Evolutionary conservation across 805 yeast genomes (phyloP).

Genomic region (Schwanniomyces vanrijiae): DNA sequence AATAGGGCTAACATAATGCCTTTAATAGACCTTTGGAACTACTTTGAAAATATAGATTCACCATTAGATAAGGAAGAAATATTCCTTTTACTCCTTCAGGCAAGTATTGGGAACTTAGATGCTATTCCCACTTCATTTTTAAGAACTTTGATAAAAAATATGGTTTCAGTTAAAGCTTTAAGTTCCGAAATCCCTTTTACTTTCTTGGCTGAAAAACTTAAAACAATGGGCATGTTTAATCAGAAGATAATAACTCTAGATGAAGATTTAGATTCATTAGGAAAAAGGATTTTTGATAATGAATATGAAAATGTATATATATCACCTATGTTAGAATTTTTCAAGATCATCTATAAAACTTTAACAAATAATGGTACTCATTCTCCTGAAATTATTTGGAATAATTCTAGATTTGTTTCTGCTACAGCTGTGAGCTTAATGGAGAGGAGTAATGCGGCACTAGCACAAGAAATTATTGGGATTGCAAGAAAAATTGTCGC

Average conservation of each 20-base stretch:
- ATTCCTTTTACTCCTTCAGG: slow-evolving; percentile 21
- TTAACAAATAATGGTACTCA: slow-evolving; percentile 1
- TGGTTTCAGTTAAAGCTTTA: not conserved
- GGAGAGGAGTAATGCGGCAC: not conserved
- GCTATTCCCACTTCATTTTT: not conserved
- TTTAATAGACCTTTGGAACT: slow-evolving; percentile 7
- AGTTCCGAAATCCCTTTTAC: not conserved
- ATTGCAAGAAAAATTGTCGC: not conserved
- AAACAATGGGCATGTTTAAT: slow-evolving; percentile 19
- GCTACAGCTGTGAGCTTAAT: slow-evolving; percentile 15
- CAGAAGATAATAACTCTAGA: slow-evolving; percentile 8
- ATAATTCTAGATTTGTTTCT: slow-evolving; percentile 33
- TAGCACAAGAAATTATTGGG: not conserved
- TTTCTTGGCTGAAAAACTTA: slow-evolving; percentile 15
- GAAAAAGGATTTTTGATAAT: not conserved
- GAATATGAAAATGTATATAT: slow-evolving; percentile 5
- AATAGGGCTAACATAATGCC: not conserved
- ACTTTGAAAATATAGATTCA: slow-evolving; percentile 8
- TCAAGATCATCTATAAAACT: slow-evolving; percentile 7
- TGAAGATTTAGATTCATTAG: not conserved
- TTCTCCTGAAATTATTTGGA: slow-evolving; percentile 17
- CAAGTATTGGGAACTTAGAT: slow-evolving; percentile 3
- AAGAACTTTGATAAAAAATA: not conserved
- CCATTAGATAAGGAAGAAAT: slow-evolving; percentile 17
- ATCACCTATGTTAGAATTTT: slow-evolving; percentile 4